Evolutionary conservation across 1,139 yeast species (phyloP), one percentile per base, ranked within the genome.

Genomic region (Pichia sp.): DNA sequence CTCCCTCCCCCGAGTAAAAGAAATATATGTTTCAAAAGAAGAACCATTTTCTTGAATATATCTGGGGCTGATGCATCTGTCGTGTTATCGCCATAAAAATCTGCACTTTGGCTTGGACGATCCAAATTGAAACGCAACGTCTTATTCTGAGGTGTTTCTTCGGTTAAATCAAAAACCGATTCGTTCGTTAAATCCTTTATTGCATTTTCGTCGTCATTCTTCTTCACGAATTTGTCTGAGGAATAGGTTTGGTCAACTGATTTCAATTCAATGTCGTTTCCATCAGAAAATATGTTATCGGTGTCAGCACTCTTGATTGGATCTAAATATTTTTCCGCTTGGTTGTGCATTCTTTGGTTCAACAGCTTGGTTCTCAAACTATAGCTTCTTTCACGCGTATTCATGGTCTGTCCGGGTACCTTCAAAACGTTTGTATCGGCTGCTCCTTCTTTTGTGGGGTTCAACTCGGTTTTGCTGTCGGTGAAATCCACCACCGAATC

Each of bases 311-410:
- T 29, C 10, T 29, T 29, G 6, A 29, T 29, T 7, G 33, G 44
- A 8, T 45, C 49, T 10, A 52, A 38, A 36, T 45, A 52, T 9
- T 38, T 39, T 29, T 53, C 57, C 3, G 54, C 57, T 16, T 55
- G 52, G 33, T 53, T 53, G 23, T 42, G 46, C 39, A 55, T 38
- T 34, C 52, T 54, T 27, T 75, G 80, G 60, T 75, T 79, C 64
- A 85, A 77, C 51, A 85, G 69, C 63, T 84, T 94, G 0, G 88
- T 74, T 53, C 95, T 71, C 45, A 85, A 65, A 3, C 92, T 82
- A 49, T 81, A 77, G 0, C 94, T 90, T 58, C 95, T 67, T 51
- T 76, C 78, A 50, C 92, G 68, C 41, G 75, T 63, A 40, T 58
- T 51, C 47, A 55, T 55, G 1, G 62, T 55, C 29, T 49, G 33